Conservation (phyloP, 768 basidiomycete species). For the Psilocybe azurescens region DNA sequence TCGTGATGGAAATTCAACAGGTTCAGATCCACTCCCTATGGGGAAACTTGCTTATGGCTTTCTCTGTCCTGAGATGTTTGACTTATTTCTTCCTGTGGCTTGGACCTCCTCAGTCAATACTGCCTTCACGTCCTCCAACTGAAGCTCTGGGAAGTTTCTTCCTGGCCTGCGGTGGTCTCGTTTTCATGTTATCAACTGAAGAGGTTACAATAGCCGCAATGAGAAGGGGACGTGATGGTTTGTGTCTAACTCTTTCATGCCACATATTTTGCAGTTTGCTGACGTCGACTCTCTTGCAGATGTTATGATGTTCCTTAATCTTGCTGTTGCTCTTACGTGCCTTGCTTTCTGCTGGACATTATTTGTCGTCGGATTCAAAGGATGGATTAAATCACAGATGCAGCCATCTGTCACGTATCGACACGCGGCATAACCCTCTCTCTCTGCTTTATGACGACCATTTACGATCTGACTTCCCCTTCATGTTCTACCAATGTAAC, state of each 20-base stretch:
- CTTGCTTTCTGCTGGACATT: constrained; percentile 88
- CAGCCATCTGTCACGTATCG: constrained; percentile 36
- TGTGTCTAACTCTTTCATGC: constrained; percentile 23
- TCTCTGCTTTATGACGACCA: constrained; percentile 10
- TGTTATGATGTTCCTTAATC: constrained; percentile 89
- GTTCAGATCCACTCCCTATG: constrained; percentile 92
- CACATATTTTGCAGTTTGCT: constrained; percentile 11
- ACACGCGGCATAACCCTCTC: constrained; percentile 25
- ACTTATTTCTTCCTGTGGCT: constrained; percentile 98
- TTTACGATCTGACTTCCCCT: not conserved
- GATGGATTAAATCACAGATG: constrained; percentile 65
- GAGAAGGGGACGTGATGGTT: constrained; percentile 86
- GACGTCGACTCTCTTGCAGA: constrained; percentile 44
- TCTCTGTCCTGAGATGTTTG: constrained; percentile 78
- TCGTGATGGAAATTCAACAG: constrained; percentile 35
- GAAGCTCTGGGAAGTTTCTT: constrained; percentile 90
- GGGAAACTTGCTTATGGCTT: constrained; percentile 85
- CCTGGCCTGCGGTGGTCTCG: constrained; percentile 85
- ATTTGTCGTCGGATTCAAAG: constrained; percentile 78
- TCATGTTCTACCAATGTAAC: constrained; percentile 1
- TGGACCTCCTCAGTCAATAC: constrained; percentile 78
- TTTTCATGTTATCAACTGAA: constrained; percentile 91
- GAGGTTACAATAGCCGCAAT: constrained; percentile 91
- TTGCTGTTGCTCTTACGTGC: constrained; percentile 86
- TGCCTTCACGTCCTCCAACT: constrained; percentile 92